Base-by-base conservation (phyloP, 495 filamentous ascomycete species). In the Tuber microsphaerosporum region DNA sequence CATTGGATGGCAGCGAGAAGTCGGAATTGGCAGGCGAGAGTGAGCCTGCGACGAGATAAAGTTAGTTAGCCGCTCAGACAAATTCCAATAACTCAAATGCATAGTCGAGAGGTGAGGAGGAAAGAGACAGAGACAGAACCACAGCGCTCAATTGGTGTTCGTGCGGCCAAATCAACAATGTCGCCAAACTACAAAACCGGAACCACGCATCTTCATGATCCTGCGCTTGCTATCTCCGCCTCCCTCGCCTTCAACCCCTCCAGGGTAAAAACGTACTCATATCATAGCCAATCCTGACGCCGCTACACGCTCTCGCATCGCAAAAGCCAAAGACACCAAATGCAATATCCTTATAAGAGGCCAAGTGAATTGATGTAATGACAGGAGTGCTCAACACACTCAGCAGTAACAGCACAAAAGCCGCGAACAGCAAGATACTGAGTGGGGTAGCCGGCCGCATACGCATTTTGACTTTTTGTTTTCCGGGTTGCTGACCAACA, bases 311-410 rank as follows among this genome's bases (percentile, higher is more conserved):
- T 42, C 82, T 82, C 10, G 82, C 84, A 72, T 90, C 86, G 84
- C 95, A 99, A 80, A 90, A 97, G 17, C 95, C 95, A 86, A 97
- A 95, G 19, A 98, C 95, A 10, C 95, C 95, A 85, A 97, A 97
- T 73, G 91, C 89, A 78, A 92, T 88, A 75, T 90, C 90, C 31
- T 90, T 82, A 81, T 89, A 95, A 19, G 88, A 90, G 26, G 91
- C 94, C 14, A 99, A 86, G 2, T 93, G 93, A 45, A 99, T 94
- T 17, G 85, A 87, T 80, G 91, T 91, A 82, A 99, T 90, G 77
- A 99, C 92, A 17, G 95, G 95, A 0, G 94, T 94, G n/a, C 94
- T 97, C 34, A 99, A 84, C 51, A 93, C 92, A n/a, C 93, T 92
- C 34, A 99, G 86, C 7, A 97, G 85, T 34, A 99, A 86, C 44